Evolutionary conservation across 192 early-diverging fungal genomes (phyloP), one percentile per base, ranked within the genome.

Genomic region (Linnemannia hyalina): DNA sequence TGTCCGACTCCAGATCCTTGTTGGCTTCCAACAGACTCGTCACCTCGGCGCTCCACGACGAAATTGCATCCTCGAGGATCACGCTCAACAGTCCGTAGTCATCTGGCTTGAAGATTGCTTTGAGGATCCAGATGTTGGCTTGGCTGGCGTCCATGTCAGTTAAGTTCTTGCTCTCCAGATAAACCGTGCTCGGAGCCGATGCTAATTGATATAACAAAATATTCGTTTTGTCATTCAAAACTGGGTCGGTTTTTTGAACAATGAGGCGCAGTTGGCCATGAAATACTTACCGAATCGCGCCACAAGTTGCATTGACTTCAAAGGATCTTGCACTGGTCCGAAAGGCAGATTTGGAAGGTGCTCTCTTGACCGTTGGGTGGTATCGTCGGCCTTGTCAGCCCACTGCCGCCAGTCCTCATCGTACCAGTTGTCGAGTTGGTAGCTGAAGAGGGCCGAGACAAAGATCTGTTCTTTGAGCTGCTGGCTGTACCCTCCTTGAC

Each of bases 131-230:
- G n/a, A 88, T 82, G 9, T 81, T 87, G 42, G 92, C 91, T 38
- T 83, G 77, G 49, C 88, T 81, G 5, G 92, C 91, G 73, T 93
- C 92, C 91, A 93, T 92, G 46, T 93, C 89, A 7, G 83, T 85
- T 32, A 88, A 55, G 46, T 89, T 70, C 32, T 89, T 87, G 46
- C 87, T 87, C 41, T 90, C 87, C 26, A 81, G 54, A 72, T 89
- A 89, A 6, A 85, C 75, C 23, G 87, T 87, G 38, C 84, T 72
- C 0, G 82, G 81, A 4, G 89, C 81, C 18, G 90, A 83, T 8
- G 91, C 91, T 88, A 90, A 47, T 41, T 11, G n/a, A 13, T 32
- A 32, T 26, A 29, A 20, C 1, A 55, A 7, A n/a, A 18, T 35
- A 41, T 54, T 70, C 52, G 68, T 23, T 44, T 35, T 32, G 7